These are phyloP conservation scores for Dactylellina parvicollis DNA, from an alignment of 2,329 filamentous ascomycete species.

Conservation along the genomic window DNA sequence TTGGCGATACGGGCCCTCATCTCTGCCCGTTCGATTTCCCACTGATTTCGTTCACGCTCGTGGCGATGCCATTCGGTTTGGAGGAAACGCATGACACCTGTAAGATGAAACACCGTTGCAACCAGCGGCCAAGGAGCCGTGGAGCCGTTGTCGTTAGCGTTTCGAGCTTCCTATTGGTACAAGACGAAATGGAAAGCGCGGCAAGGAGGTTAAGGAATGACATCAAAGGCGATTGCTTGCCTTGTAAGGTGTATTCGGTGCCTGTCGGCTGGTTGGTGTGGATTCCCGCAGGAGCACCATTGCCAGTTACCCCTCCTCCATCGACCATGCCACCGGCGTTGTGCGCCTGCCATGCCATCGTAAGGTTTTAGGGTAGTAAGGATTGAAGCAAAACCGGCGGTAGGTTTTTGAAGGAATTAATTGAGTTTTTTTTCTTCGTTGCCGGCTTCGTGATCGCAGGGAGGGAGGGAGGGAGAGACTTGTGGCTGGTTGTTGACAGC, in stretches of 20 bases:
- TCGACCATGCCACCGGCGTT: conserved; percentile 44
- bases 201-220: conserved; percentile 5
- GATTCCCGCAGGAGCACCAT: conserved; percentile 56
- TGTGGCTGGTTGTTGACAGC: not conserved
- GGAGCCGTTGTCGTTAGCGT: not conserved
- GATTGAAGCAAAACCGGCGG: not conserved
- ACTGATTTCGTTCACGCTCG: conserved; percentile 95
- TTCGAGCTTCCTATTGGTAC: not conserved
- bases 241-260: conserved; percentile 78
- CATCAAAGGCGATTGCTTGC: conserved; percentile 63
- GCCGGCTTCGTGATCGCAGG: conserved; percentile 7
- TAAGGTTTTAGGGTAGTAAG: conserved; percentile 54
- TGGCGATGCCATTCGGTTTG: conserved; percentile 99
- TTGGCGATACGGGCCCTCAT: conserved; percentile 98
- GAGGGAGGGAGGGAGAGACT: conserved; percentile 15
- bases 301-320: conserved; percentile 57
- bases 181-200: not conserved
- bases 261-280: conserved; percentile 66
- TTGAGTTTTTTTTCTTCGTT: conserved; percentile 13
- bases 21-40: conserved; percentile 98
- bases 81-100: conserved; percentile 99
- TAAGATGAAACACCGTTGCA: conserved; percentile 55
- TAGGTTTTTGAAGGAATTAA: conserved; percentile 4
- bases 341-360: conserved; percentile 77
- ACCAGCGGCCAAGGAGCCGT: not conserved